phyloP scores from a whole-genome alignment of 129 eudicot species.

The Helichrysum umbraculigerum region DNA sequence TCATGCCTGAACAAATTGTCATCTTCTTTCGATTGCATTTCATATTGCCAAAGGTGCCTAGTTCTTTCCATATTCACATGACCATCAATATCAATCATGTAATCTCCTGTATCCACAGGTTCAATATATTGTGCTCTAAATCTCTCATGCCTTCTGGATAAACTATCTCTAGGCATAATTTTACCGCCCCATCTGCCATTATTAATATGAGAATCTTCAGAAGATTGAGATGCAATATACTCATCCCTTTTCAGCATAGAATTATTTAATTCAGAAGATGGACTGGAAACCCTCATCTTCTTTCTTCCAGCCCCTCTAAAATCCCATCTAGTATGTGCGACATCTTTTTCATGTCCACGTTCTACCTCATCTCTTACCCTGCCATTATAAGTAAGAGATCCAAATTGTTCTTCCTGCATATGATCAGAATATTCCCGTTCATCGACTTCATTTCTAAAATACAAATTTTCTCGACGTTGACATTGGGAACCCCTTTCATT shows the following conservation, averaged over 20 bases:
- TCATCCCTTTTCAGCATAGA: slow-evolving; percentile 2
- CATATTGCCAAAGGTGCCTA: slow-evolving; percentile 35
- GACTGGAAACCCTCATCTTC: slow-evolving; percentile 26
- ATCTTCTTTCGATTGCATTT: slow-evolving; percentile 42
- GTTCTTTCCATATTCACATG: slow-evolving; percentile 28
- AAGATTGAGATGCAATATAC: slow-evolving; percentile 30
- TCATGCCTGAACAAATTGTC: slow-evolving; percentile 24
- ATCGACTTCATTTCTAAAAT: slow-evolving; percentile 22
- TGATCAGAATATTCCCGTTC: slow-evolving; percentile 27
- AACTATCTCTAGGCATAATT: slow-evolving; percentile 28
- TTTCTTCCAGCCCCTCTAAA: slow-evolving; percentile 36
- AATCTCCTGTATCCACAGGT: slow-evolving; percentile 29
- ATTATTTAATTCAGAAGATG: slow-evolving; percentile 27
- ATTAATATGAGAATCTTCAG: slow-evolving; percentile 25
- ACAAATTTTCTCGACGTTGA: slow-evolving; percentile 12
- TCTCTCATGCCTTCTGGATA: slow-evolving; percentile 30
- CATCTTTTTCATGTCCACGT: slow-evolving; percentile 22
- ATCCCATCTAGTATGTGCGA: slow-evolving; percentile 43
- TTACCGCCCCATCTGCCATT: slow-evolving; percentile 34
- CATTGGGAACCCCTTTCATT: slow-evolving; percentile 21
- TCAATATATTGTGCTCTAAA: slow-evolving; percentile 26
- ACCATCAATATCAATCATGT: slow-evolving; percentile 29
- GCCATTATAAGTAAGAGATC: slow-evolving; percentile 25
- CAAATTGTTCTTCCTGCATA: slow-evolving; percentile 28
- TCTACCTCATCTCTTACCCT: slow-evolving; percentile 33